Base-by-base conservation (phyloP, 257 asterid species). In the Ophiorrhiza pumila region DNA sequence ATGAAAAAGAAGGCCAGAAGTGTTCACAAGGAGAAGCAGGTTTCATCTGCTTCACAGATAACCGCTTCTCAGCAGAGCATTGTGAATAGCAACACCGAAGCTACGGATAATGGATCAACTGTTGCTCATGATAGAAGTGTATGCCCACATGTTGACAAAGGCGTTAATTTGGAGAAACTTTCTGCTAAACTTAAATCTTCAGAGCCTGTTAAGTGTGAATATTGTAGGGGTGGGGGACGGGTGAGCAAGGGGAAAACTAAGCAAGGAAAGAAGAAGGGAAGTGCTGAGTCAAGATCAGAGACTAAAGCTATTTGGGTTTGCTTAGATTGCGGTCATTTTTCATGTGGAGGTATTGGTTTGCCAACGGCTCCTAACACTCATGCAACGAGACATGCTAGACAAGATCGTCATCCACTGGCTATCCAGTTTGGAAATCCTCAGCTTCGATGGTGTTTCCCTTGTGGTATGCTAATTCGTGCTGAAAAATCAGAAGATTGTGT, bases 321-420 rank as follows among this genome's bases (percentile, higher is more conserved):
- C 78, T 77, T 94, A 81, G 89, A 74, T 58, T 94, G 99, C 65
- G 98, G 92, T 25, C 87, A 86, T 83, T 85, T 86, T 69, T 85
- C 95, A 3, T 94, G 99, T 68, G 98, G 99, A 72, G 99, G 95
- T 63, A 85, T 84, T 69, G 98, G 97, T 69, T 76, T 90, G 32
- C 97, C 99, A 4, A 83, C 88, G 43, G 83, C 81, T 45, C 92
- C 95, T 67, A 89, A 88, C 67, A 87, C 93, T 72, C 99, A 94
- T 68, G 95, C 93, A n/a, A 80, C 87, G 73, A 85, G 92, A 53
- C 99, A 94, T 78, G 87, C 98, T 12, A 88, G 78, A 75, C 87
- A 83, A 79, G 47, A 72, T 52, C 95, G 61, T 60, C 99, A 94
- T 78, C 86, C 90, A 0, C 63, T 91, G 82, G 95, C 83, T 46